Percentiles rank a stretch among this genome's conserved stretches.
phyloP scores from a whole-genome alignment of 306 rosid species.

The Canavalia gladiata region DNA sequence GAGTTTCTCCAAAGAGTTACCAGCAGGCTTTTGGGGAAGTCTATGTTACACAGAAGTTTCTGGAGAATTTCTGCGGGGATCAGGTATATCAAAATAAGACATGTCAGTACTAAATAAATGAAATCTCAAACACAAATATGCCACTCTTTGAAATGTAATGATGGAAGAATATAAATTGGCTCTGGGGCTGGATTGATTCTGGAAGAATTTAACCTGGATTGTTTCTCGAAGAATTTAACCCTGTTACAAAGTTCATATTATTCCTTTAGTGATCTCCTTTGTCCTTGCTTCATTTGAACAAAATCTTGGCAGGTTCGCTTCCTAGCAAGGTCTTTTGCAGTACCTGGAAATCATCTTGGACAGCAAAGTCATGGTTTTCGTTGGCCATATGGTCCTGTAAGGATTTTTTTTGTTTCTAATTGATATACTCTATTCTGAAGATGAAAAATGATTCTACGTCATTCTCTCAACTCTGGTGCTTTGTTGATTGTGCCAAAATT shows the following conservation, averaged over 20 bases:
- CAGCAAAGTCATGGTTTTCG: conserved; percentile 97
- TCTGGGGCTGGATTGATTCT: not conserved
- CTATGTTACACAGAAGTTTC: conserved; percentile 82
- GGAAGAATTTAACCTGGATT: not conserved
- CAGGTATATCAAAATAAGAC: conserved; percentile 67
- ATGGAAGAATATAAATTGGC: conserved; percentile 2
- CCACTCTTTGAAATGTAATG: conserved; percentile 19
- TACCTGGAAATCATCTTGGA: conserved; percentile 96
- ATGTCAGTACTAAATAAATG: conserved; percentile 30
- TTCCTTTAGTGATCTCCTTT: conserved; percentile 31
- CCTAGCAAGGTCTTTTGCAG: conserved; percentile 89
- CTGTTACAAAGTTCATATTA: conserved; percentile 19
- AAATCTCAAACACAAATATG: conserved; percentile 31
- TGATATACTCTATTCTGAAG: not conserved
- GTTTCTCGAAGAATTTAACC: not conserved
- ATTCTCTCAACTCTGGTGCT: not conserved
- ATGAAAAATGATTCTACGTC: not conserved
- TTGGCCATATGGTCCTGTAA: conserved; percentile 99
- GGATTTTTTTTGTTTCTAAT: conserved; percentile 36
- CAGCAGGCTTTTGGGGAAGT: conserved; percentile 92
- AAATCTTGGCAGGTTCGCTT: conserved; percentile 81
- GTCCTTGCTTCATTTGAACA: conserved; percentile 36
- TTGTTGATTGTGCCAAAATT: conserved; percentile 20
- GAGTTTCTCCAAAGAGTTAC: conserved; percentile 99
- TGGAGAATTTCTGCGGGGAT: conserved; percentile 91